A percentile compares a stretch with the other conserved stretches of the same genome.
phyloP scores from a whole-genome alignment of 306 rosid genomes.

The Sicyos edulis region DNA sequence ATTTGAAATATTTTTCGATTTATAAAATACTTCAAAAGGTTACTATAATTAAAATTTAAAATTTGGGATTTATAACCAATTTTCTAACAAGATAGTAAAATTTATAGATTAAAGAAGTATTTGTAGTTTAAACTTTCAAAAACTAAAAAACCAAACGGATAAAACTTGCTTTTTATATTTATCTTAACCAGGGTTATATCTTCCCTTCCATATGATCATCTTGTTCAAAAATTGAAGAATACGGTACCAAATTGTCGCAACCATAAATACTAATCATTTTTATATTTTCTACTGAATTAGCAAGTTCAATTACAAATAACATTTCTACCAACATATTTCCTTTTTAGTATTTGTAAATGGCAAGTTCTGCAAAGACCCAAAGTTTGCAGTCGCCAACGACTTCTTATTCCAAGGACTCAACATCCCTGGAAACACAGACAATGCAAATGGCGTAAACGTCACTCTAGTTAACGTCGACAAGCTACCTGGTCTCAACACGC shows the following conservation, averaged over 20 bases:
- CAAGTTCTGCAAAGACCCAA: conserved; percentile 22
- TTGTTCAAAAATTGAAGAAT: too few species aligned
- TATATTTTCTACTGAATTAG: not conserved
- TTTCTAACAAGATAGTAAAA: too few species aligned
- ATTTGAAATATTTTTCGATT: too few species aligned
- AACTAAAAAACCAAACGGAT: too few species aligned
- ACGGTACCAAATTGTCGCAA: not conserved
- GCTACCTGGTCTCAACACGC: conserved; percentile 21
- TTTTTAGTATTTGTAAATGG: conserved; percentile 18
- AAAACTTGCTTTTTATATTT: too few species aligned
- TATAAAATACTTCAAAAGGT: too few species aligned
- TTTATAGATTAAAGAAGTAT: too few species aligned
- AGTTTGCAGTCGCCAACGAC: not conserved
- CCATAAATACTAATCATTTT: not conserved
- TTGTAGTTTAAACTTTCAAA: too few species aligned
- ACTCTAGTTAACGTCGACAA: conserved; percentile 16
- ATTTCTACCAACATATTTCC: not conserved
- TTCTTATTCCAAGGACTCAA: conserved; percentile 19
- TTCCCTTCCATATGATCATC: too few species aligned
- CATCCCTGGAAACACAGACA: conserved; percentile 8
- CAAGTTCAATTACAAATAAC: not conserved
- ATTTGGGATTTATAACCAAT: too few species aligned
- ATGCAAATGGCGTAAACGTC: conserved; percentile 15
- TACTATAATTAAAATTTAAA: too few species aligned
- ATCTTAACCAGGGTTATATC: too few species aligned